Percentiles rank a stretch among this genome's conserved stretches.
phyloP scores from a whole-genome alignment of 805 yeast species.

The Pichia eremophila region DNA sequence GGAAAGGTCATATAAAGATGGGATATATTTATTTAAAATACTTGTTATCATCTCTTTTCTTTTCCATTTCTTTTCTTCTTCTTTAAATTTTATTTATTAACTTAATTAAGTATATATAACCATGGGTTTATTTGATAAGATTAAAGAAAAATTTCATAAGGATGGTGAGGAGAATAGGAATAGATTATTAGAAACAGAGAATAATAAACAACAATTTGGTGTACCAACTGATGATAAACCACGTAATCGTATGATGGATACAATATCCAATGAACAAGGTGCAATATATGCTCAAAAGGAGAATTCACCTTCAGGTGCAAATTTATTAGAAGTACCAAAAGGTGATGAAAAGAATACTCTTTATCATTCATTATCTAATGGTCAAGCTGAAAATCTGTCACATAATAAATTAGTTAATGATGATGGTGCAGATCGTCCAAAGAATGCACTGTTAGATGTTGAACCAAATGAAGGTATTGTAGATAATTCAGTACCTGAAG shows the following conservation, averaged over 20 bases:
- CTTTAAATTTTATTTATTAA: too few relatives aligned
- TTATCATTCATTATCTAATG: slow-evolving; percentile 6
- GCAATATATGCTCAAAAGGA: not conserved
- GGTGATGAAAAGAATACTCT: not conserved
- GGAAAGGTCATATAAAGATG: too few relatives aligned
- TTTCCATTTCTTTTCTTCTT: too few relatives aligned
- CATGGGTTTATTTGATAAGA: slow-evolving; percentile 8
- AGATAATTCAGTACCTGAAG: not conserved
- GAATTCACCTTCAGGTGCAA: not conserved
- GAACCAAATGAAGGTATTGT: not conserved
- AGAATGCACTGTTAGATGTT: slow-evolving; percentile 6
- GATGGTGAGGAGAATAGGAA: slow-evolving; percentile 1
- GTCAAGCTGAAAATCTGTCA: slow-evolving; percentile 1
- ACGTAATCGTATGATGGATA: slow-evolving; percentile 11
- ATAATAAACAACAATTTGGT: slow-evolving; percentile 8
- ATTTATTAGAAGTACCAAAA: not conserved
- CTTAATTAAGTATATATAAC: too few relatives aligned
- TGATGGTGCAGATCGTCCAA: not conserved
- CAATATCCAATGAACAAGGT: slow-evolving; percentile 10
- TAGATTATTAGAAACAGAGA: slow-evolving; percentile 7
- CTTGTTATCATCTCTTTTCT: too few relatives aligned
- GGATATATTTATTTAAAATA: too few relatives aligned
- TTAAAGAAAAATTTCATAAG: slow-evolving; percentile 3
- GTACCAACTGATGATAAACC: slow-evolving; percentile 5
- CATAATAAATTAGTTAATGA: not conserved